A percentile compares a stretch with the other conserved stretches of the same genome.
Conservation (phyloP, 306 rosid species). For the Cucurbita moschata region DNA sequence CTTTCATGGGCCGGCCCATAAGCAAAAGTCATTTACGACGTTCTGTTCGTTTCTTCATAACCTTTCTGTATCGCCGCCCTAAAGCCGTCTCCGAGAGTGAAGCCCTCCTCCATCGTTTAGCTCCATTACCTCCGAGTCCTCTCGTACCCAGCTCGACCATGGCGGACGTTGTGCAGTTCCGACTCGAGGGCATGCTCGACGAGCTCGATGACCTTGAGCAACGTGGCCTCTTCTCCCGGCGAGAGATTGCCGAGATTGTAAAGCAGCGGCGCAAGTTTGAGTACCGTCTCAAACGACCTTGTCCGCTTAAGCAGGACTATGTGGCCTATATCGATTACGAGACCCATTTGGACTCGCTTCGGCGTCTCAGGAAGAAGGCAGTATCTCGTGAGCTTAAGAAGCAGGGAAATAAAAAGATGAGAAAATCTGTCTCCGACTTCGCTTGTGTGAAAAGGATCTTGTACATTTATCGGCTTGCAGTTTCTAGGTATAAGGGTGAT, state of each 20-base stretch:
- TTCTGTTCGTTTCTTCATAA: neutral
- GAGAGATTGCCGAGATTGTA: conserved; percentile 38
- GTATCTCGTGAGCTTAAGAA: conserved; percentile 19
- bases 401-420: conserved; percentile 25
- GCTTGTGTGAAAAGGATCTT: conserved; percentile 29
- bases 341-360: conserved; percentile 34
- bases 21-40: neutral
- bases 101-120: neutral
- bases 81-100: neutral
- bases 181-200: conserved; percentile 40
- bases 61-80: neutral
- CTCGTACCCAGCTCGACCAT: conserved; percentile 7
- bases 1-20: neutral
- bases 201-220: conserved; percentile 47
- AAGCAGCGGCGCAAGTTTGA: conserved; percentile 51
- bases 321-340: conserved; percentile 38
- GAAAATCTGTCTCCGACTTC: conserved; percentile 26
- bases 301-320: conserved; percentile 46
- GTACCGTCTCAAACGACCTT: conserved; percentile 43
- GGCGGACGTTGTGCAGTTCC: conserved; percentile 55
- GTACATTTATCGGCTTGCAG: conserved; percentile 29
- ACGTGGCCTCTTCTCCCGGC: conserved; percentile 31
- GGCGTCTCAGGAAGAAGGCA: conserved; percentile 29
- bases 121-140: neutral
- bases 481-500: conserved; percentile 34